Base-by-base conservation (phyloP, 768 basidiomycete genomes). In the Mycena vulgaris region DNA sequence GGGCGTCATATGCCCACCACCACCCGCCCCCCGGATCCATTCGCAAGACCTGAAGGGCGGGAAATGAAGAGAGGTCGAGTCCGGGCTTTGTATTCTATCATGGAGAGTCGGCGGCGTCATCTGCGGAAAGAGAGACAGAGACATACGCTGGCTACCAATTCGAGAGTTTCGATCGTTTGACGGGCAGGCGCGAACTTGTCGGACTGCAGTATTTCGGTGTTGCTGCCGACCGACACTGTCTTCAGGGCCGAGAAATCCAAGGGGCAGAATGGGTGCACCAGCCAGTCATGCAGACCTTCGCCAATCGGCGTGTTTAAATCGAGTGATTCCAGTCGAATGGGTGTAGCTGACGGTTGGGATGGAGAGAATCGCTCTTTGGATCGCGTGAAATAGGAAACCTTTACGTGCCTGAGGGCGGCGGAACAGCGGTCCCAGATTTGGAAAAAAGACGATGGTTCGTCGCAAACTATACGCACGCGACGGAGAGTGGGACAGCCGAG, bases 291-390 rank as follows among this genome's bases (percentile, higher is more conserved):
- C 56, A 57, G 56, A 57, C 35, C n/a, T 40, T 40, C 56, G 56
- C 56, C 56, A 57, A 57, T 25, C 56, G 25, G 5, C 37, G 56
- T 40, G 53, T n/a, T n/a, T n/a, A n/a, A n/a, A n/a, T 57, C 56
- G 39, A 57, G 56, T 57, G 56, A 40, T 27, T 57, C 37, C 56
- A 57, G 56, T 57, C 56, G 56, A 57, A 57, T 57, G 56, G 56
- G 56, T 57, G 37, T 13, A 57, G 37, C 35, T 3, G 37, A 39
- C 11, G 56, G 37, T 25, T 57, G 56, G 56, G 56, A 57, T 40
- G 37, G 25, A 57, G 37, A 40, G 56, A 57, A 57, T 57, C 56
- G 56, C 56, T 57, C 56, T 25, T 25, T 40, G 56, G 56, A 57
- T 57, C 37, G 56, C 35, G 56, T 39, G 37, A 5, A 39, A 40